Base-by-base conservation (phyloP, 306 rosid species). In the Abrus pulchellus region DNA sequence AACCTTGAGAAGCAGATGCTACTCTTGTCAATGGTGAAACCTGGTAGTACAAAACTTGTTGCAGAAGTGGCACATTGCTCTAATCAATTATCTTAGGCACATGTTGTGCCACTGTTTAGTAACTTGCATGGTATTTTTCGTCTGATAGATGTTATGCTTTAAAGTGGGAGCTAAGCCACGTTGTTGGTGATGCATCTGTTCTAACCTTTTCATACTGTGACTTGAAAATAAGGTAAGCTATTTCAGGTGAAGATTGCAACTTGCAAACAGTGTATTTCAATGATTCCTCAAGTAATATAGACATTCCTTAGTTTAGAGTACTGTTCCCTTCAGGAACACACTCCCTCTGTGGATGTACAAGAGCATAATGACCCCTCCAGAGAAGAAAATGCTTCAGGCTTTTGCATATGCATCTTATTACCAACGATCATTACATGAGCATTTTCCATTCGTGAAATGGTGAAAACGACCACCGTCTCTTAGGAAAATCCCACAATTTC, bases 381-480 rank as follows among this genome's bases (percentile, higher is more conserved):
- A 56, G 29, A 59, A 41, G 29, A 20, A 67, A 69, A 56, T 60
- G 62, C 79, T 47, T 50, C 29, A 56, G 12, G 62, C 27, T 38
- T 56, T 56, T 62, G 29, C 6, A 14, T 2, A 3, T 29, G 52
- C 45, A 59, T 70, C 79, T 50, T 9, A 2, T 65, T 71, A 88
- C 97, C 94, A 90, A 73, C 79, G 27, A 81, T 88, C 97, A 38
- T 90, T 88, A 72, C 97, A 92, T 68, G 88, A 83, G 34, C 92
- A 90, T 71, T 87, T 77, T 77, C 97, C 94, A 47, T 83, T 82
- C 66, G 56, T 67, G 50, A 90, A 90, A 87, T 88, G 94, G 87
- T 92, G 94, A 76, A 88, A 92, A 62, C 94, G 90, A 9, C 85
- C 75, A 52, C 90, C 92, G 52, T 88, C 94, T 71, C 76, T 60